phyloP scores from a whole-genome alignment of 169 alveolate genomes.

The Plasmodium chabaudi region DNA sequence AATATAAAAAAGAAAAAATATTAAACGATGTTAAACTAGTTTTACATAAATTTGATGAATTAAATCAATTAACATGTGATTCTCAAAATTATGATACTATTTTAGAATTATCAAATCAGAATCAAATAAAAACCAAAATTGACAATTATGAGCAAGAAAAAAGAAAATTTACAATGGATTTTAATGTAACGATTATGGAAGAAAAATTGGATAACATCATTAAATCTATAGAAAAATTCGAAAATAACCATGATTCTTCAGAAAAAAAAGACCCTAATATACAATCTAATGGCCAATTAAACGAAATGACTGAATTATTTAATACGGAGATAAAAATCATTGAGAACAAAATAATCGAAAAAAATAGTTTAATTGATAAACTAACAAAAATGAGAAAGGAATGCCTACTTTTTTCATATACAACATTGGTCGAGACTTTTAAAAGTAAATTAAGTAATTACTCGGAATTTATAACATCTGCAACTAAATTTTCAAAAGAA shows the following conservation, averaged over 20 bases:
- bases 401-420: slow-evolving; percentile 4
- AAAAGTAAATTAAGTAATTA: not conserved
- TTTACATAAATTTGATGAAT: not conserved
- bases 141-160: slow-evolving; percentile 8
- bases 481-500: not conserved
- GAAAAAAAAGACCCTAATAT: not conserved
- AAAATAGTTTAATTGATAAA: not conserved
- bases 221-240: not conserved
- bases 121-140: not conserved
- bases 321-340: not conserved
- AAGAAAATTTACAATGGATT: not conserved
- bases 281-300: not conserved
- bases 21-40: not conserved
- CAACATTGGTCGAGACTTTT: not conserved
- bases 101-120: not conserved
- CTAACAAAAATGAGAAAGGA: not conserved
- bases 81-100: not conserved
- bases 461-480: not conserved
- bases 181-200: not conserved
- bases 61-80: not conserved
- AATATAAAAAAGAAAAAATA: not conserved
- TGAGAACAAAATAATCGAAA: not conserved
- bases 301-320: not conserved
- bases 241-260: not conserved
- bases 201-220: not conserved